phyloP scores from a whole-genome alignment of 2,329 filamentous ascomycete genomes.

The Fusarium domesticum region DNA sequence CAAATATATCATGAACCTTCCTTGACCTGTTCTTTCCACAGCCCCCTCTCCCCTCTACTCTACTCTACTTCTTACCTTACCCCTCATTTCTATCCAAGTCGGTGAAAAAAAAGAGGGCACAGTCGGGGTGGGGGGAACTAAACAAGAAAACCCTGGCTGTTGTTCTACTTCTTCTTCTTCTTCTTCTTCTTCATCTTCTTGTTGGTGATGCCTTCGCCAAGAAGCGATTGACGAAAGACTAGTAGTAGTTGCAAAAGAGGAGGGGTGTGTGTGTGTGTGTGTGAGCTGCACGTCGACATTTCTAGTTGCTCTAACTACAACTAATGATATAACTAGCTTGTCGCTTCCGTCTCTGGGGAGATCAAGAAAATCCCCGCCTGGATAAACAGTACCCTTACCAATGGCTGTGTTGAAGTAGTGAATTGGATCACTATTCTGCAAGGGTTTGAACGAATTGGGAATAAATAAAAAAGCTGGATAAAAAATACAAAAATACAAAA shows the following conservation, averaged over 20 bases:
- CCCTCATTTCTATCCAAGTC: neutral
- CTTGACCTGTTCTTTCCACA: no score
- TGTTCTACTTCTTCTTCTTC: conserved; percentile 4
- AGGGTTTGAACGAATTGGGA: no score
- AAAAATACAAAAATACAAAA: no score
- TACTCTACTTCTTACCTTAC: neutral
- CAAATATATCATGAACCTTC: no score
- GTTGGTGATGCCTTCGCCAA: conserved; percentile 13
- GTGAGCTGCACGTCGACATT: neutral
- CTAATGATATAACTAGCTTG: no score
- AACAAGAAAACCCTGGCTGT: conserved; percentile 19
- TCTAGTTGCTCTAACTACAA: neutral
- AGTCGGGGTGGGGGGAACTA: neutral
- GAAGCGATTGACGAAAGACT: conserved; percentile 22
- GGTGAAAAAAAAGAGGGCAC: neutral
- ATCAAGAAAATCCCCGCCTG: no score
- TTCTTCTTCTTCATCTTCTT: conserved; percentile 8
- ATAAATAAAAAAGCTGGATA: no score
- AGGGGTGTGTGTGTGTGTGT: neutral
- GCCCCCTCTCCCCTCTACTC: neutral
- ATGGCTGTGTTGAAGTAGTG: no score
- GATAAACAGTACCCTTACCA: conserved; percentile 22
- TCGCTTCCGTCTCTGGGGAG: conserved; percentile 18
- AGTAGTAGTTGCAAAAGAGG: neutral
- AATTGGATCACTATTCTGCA: no score